Evolutionary conservation across 768 basidiomycete genomes (phyloP).

Genomic region (Termitomyces sp.): DNA sequence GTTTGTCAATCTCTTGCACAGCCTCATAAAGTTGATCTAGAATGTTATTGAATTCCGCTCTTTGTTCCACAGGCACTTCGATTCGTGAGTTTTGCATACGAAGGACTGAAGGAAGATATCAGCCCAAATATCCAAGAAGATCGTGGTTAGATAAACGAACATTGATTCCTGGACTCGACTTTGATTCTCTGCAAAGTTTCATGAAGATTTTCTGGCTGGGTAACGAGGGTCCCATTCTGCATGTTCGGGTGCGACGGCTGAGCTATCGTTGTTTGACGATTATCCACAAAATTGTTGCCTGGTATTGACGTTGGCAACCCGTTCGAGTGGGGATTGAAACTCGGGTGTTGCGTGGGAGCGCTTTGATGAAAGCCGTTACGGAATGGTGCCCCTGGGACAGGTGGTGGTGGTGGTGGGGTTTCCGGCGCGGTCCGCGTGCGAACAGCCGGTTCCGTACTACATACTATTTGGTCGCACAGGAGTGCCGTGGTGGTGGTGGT

Average conservation of each 20-base stretch:
- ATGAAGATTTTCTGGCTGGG: background rate
- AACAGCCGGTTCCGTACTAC: too few species aligned
- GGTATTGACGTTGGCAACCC: conserved; percentile 7
- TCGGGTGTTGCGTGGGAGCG: conserved; percentile 1
- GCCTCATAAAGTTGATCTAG: conserved; percentile 46
- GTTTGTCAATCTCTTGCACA: conserved; percentile 43
- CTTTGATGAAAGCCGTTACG: conserved; percentile 5
- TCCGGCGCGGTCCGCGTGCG: too few species aligned
- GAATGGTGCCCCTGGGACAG: conserved; percentile 4
- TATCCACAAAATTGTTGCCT: conserved; percentile 15
- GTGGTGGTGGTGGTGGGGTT: too few species aligned
- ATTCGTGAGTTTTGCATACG: conserved; percentile 26
- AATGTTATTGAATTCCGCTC: conserved; percentile 43
- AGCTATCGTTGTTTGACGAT: conserved; percentile 11
- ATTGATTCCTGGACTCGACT: background rate
- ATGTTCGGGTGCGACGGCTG: conserved; percentile 17
- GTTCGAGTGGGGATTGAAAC: conserved; percentile 5
- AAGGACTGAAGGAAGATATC: conserved; percentile 18
- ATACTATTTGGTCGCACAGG: too few species aligned
- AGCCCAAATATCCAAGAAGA: background rate
- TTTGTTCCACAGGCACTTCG: conserved; percentile 48
- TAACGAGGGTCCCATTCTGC: conserved; percentile 3
- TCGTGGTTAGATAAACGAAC: conserved; percentile 2
- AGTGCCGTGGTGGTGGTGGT: too few species aligned
- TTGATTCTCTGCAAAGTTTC: conserved; percentile 10